Evolutionary conservation across 352 stramenopile genomes (phyloP), one percentile per base, ranked within the genome.

Genomic region (Aphanomyces cochlioides): DNA sequence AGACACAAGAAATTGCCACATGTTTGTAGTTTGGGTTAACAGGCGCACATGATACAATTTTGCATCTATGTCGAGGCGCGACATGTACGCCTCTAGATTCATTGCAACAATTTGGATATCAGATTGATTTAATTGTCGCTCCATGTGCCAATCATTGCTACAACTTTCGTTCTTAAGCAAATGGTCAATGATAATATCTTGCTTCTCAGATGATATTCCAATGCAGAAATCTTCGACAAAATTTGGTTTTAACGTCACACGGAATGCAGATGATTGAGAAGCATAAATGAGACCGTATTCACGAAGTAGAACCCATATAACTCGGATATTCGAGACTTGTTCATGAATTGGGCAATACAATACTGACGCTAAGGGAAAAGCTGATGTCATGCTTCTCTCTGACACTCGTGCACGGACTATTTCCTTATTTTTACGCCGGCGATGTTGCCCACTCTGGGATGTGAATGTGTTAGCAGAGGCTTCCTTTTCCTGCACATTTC

Each of bases 1-100:
- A 17, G 37, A 28, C 13, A 70, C 43, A 40, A 70, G 19, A 47
- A 70, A 70, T 8, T 70, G 36, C 64, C 64, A 70, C 36, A 63
- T 50, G 54, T 70, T 61, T 28, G 61, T 37, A 8, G 47, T 19
- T 37, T 59, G 64, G 40, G 64, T 70, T 10, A 36, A 54, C 15
- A n/a, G 47, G 10, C 61, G 45, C 4, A 70, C 64, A 47, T 61
- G 12, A 43, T 70, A 54, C 4, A 70, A 34, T 13, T 15, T n/a
- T 4, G 61, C 36, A 19, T 70, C 64, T 3, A 28, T 50, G 3
- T 56, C 64, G 7, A 61, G 37, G 13, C 54, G 17, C 12, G 45
- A 47, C n/a, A 63, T 13, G 21, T 21, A 47, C 45, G 36, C 7
- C 19, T 70, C 64, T n/a, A 70, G 21, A 19, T 67, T 67, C 10